These are phyloP conservation scores for Claviceps sp. DNA, from an alignment of 2,329 filamentous ascomycete species.

Conservation along the genomic window DNA sequence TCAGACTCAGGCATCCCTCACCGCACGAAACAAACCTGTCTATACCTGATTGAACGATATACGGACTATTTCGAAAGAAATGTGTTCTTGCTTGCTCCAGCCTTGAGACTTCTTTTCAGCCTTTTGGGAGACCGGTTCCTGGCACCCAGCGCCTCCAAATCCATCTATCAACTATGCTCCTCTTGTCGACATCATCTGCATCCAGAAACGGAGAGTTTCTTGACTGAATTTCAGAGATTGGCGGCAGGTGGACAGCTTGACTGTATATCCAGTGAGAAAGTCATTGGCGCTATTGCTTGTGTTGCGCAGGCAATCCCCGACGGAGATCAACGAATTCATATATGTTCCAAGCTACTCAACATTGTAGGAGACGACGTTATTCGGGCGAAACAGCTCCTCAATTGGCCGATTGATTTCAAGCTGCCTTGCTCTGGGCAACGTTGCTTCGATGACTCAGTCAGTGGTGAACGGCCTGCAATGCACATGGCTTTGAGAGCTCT, in stretches of 20 bases:
- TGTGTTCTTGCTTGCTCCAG: slow-evolving; percentile 51
- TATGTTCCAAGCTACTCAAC: slow-evolving; percentile 44
- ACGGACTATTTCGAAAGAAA: slow-evolving; percentile 65
- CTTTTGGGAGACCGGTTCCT: slow-evolving; percentile 50
- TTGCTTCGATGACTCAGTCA: slow-evolving; percentile 17
- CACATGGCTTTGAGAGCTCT: slow-evolving; percentile 44
- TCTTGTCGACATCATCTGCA: slow-evolving; percentile 60
- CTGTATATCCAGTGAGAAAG: slow-evolving; percentile 55
- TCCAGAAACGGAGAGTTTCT: slow-evolving; percentile 51
- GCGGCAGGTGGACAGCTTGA: slow-evolving; percentile 42
- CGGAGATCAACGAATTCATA: slow-evolving; percentile 37
- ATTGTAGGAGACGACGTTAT: slow-evolving; percentile 47
- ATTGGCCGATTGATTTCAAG: slow-evolving; percentile 3
- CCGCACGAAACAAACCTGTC: slow-evolving; percentile 52
- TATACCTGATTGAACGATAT: slow-evolving; percentile 59
- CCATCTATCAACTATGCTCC: slow-evolving; percentile 61
- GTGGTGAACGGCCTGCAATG: slow-evolving; percentile 33
- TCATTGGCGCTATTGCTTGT: slow-evolving; percentile 60
- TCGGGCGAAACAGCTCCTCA: slow-evolving; percentile 11
- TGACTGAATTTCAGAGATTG: slow-evolving; percentile 58
- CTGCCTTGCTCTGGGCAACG: slow-evolving; percentile 14
- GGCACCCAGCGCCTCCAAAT: slow-evolving; percentile 56
- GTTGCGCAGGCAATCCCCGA: slow-evolving; percentile 60
- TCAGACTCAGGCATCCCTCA: slow-evolving; percentile 40
- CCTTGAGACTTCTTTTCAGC: slow-evolving; percentile 61